Evolutionary conservation across 1,284 basidiomycete species (phyloP), one percentile per base, ranked within the genome.

Genomic region (Sparassis latifolia): DNA sequence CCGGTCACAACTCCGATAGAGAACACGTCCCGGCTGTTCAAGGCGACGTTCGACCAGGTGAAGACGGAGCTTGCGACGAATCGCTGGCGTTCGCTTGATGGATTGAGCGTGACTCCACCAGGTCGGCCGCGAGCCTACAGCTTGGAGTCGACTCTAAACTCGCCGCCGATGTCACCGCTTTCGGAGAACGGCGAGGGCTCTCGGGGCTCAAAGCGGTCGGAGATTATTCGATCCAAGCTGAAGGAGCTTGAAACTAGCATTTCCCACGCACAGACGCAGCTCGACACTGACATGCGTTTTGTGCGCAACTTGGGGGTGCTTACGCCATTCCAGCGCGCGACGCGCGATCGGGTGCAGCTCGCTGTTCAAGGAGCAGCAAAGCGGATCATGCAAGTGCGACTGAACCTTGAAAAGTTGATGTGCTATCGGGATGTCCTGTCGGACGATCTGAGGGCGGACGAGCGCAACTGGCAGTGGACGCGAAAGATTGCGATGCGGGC

Each of bases 261-360:
- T 46, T 65, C 71, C 10, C 64, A 74, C 1, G 71, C 77, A n/a
- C 81, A 84, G 58, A 64, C 73, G 0, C 78, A 81, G 52, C 79
- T 97, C n/a, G 80, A 87, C 44, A 69, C 78, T 10, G 80, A 88
- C 57, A 70, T 94, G 62, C 81, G 87, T 30, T 69, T 87, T 39
- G 81, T 88, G 20, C 82, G 87, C 41, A 95, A 94, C 61, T 75
- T 97, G n/a, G 85, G 84, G 2, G 80, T 89, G 46, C 74, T 97
- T 44, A 88, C 91, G 5, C 92, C 95, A 2, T 95, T 97, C 66
- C 89, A 88, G 62, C 80, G 80, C 48, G 73, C 84, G 4, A 94
- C 92, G 2, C 81, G 92, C 43, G 89, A 91, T 54, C 78, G 85
- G 43, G 75, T 97, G 35, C 71, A 81, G 30, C 59, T 69, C 31